Conservation (phyloP, 352 stramenopile species). For the Globisporangium spinosum region DNA sequence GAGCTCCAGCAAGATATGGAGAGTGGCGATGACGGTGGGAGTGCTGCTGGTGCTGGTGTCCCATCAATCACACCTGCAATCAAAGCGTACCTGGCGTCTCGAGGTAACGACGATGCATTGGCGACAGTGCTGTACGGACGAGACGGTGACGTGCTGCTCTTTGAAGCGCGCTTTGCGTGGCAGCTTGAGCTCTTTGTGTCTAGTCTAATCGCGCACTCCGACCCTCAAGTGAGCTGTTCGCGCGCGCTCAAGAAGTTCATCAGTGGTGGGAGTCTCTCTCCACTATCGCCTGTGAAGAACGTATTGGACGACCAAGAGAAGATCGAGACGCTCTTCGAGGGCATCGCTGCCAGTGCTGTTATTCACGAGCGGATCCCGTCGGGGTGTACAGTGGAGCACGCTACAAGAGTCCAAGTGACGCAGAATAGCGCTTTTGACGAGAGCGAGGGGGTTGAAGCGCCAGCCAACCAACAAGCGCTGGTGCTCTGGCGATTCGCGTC, state of each 20-base stretch:
- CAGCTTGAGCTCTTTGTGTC: conserved; percentile 1
- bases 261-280: neutral
- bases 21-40: neutral
- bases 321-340: neutral
- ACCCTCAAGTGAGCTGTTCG: neutral
- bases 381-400: neutral
- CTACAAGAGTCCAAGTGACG: neutral
- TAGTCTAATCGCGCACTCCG: neutral
- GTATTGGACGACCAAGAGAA: neutral
- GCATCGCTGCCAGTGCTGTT: neutral
- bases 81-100: neutral
- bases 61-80: neutral
- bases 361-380: conserved; percentile 3
- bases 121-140: too few species aligned
- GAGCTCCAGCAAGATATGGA: neutral
- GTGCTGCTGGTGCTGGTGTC: neutral
- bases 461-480: neutral
- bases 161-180: conserved; percentile 6
- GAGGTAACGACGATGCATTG: neutral
- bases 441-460: neutral
- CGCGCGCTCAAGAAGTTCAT: conserved; percentile 1
- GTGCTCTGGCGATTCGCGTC: conserved; percentile 5
- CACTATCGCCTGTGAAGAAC: neutral
- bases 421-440: neutral
- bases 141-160: neutral